phyloP scores from a whole-genome alignment of 305 asterid species.

The Fraxinus dipetala region DNA sequence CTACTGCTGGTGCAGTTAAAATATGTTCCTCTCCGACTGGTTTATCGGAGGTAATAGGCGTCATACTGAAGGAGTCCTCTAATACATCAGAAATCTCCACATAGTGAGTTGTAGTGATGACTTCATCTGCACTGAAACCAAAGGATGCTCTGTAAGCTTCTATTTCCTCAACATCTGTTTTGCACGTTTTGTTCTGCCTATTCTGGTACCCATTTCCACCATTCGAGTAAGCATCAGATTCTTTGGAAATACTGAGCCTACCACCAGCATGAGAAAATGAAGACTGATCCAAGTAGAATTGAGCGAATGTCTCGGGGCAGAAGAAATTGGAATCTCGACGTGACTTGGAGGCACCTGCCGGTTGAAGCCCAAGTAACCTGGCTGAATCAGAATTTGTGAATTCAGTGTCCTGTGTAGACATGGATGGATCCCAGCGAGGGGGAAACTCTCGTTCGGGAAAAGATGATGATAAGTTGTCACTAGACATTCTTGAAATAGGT shows the following conservation, averaged over 20 bases:
- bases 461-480: conserved; percentile 35
- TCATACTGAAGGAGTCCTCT: conserved; percentile 74
- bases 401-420: conserved; percentile 38
- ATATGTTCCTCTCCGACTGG: conserved; percentile 26
- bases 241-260: conserved; percentile 82
- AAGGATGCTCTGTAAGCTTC: conserved; percentile 99
- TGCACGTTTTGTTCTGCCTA: conserved; percentile 58
- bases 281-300: conserved; percentile 84
- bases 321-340: conserved; percentile 87
- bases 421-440: conserved; percentile 45
- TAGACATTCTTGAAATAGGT: conserved; percentile 58
- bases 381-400: conserved; percentile 57
- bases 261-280: conserved; percentile 87
- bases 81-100: conserved; percentile 85
- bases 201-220: conserved; percentile 59
- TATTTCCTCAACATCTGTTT: conserved; percentile 84
- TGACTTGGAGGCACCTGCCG: conserved; percentile 42
- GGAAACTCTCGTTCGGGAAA: conserved; percentile 59
- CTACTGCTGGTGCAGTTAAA: conserved; percentile 20
- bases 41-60: conserved; percentile 36
- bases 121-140: conserved; percentile 98
- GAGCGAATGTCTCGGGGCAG: conserved; percentile 96
- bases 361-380: conserved; percentile 41
- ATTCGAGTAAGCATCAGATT: conserved; percentile 73
- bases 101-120: conserved; percentile 75